phyloP scores from a whole-genome alignment of 495 filamentous ascomycete genomes.

The Rhypophila decipiens region DNA sequence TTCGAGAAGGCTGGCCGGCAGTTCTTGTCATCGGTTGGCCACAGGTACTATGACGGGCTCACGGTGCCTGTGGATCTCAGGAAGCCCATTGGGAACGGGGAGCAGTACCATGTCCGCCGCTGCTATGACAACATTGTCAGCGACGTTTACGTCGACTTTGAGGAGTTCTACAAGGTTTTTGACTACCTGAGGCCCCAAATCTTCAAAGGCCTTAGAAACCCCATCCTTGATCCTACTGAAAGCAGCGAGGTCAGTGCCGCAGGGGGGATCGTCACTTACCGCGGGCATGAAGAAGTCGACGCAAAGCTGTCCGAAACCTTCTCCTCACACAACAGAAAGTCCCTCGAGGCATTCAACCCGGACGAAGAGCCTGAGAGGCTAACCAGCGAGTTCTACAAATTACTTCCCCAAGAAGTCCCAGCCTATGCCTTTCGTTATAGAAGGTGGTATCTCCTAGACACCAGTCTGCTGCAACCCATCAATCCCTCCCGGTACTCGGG shows the following conservation, averaged over 20 bases:
- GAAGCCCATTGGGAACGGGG: no score
- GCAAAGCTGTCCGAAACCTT: background rate
- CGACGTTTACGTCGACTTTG: slow-evolving; percentile 11
- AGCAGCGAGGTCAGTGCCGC: background rate
- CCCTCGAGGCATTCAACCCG: background rate
- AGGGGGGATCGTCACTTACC: background rate
- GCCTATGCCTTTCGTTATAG: background rate
- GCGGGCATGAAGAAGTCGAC: background rate
- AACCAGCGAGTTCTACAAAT: background rate
- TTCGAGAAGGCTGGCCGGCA: slow-evolving; percentile 24
- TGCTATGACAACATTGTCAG: slow-evolving; percentile 13
- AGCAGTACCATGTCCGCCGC: no score
- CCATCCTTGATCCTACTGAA: background rate
- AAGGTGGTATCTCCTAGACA: background rate
- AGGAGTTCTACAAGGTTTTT: slow-evolving; percentile 1
- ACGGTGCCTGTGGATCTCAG: no score
- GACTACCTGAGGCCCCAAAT: background rate
- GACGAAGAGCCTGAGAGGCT: slow-evolving; percentile 4
- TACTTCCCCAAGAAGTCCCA: background rate
- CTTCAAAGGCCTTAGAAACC: no score
- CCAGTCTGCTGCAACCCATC: background rate
- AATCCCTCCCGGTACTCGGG: slow-evolving; percentile 8
- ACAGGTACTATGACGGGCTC: slow-evolving; percentile 26
- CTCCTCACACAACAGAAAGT: background rate
- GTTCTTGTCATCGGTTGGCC: slow-evolving; percentile 20